Base-by-base conservation (phyloP, 148 eudicot genomes). In the Spergularia marina region DNA sequence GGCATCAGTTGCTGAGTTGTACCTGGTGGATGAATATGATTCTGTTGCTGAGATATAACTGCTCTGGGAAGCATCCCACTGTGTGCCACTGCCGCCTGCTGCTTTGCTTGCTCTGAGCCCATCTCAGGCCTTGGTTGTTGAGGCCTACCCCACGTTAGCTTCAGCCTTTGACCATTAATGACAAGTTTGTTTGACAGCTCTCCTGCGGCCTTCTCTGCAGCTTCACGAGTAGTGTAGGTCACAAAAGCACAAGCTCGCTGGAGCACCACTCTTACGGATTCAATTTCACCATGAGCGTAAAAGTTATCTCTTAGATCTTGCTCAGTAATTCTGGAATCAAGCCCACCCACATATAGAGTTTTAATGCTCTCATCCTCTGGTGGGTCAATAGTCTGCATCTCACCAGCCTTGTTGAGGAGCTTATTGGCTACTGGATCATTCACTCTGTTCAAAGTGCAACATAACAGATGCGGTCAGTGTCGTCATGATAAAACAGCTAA, bases 361-460 rank as follows among this genome's bases (percentile, higher is more conserved):
- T 85, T 89, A 60, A 96, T 92, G 85, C 93, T 89, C 81, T 92
- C 97, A 10, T 96, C 98, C 4, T 92, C 99, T 0, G 99, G 99
- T 53, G 98, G 85, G 72, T 88, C 94, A 69, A 91, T 60, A 6
- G 94, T 83, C 68, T 94, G 94, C 99, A 95, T 95, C 77, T 92
- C 97, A 72, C 98, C 99, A 40, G 97, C 97, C 83, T 95, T 95
- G 78, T 84, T 89, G 34, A 95, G 90, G 58, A 92, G 92, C 86
- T 96, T 92, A 85, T 88, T 5, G 12, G 99, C 99, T 77, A 96
- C 99, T 4, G 98, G 98, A 74, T 96, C 99, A 68, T 96, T 96
- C 57, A 96, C 85, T 76, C 99, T 96, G 97, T 75, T 79, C 53
- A 61, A 59, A 60, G 53, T 4, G 57, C 23, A 52, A 40, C 40